Base-by-base conservation (phyloP, 257 asterid genomes). In the Capsicum pubescens region DNA sequence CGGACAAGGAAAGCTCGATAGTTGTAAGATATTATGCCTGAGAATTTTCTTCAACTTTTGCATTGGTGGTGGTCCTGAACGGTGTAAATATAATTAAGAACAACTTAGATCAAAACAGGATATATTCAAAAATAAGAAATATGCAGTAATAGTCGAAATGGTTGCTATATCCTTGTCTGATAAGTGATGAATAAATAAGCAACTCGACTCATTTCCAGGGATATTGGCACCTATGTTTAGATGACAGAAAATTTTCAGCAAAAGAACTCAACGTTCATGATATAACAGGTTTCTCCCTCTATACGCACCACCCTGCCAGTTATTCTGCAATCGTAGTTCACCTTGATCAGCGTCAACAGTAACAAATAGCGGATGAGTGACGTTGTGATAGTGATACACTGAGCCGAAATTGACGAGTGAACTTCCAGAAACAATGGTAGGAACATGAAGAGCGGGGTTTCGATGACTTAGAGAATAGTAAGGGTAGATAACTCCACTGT, bases 401-500 rank as follows among this genome's bases (percentile, higher is more conserved):
- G 84, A 46, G 59, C 66, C 39, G 64, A 79, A 56, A 58, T 59
- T 67, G 76, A 19, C 39, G 8, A 13, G 59, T 63, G 71, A 19
- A 16, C 72, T 13, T 64, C 86, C 80, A 39, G 21, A 19, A 64
- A 54, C 52, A 76, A 19, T 42, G n/a, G 17, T n/a, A 8, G 74
- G 70, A 58, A 46, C 32, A 46, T 10, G 59, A 55, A 21, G 42
- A 63, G 59, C 5, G n/a, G n/a, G 15, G 48, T 63, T 74, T 59
- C 52, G 57, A 76, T 26, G 70, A 77, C 36, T 9, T 19, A 3
- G 19, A 12, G 52, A 17, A 56, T 57, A 55, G 76, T 60, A 15
- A 56, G 82, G 84, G 48, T 84, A 84, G 19, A 67, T 17, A 66
- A 79, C 44, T 9, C 63, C 63, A 84, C 13, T 46, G 52, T 44